phyloP scores from a whole-genome alignment of 2,329 filamentous ascomycete genomes.

The Ophiocordyceps unilateralis region DNA sequence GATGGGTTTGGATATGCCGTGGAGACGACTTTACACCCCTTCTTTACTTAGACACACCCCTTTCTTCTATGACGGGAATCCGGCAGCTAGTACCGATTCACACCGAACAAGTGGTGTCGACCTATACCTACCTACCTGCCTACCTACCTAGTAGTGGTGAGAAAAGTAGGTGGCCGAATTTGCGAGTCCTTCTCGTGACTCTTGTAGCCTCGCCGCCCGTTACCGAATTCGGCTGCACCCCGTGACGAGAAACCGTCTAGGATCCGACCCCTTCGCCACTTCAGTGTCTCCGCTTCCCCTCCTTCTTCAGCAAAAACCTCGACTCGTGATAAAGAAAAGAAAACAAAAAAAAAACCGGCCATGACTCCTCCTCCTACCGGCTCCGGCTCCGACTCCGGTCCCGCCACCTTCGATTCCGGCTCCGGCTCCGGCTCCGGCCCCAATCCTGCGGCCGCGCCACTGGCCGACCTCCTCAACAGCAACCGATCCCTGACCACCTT shows the following conservation, averaged over 20 bases:
- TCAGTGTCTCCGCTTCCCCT: background rate
- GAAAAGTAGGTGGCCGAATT: too few relatives aligned
- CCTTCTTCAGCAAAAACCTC: too few relatives aligned
- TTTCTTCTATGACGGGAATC: too few relatives aligned
- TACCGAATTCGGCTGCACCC: background rate
- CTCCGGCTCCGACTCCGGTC: background rate
- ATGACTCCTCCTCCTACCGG: background rate
- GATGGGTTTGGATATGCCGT: too few relatives aligned
- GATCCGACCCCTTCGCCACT: background rate
- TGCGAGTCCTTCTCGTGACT: background rate
- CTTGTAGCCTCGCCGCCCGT: background rate
- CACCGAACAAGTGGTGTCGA: too few relatives aligned
- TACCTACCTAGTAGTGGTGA: too few relatives aligned
- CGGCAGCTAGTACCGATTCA: too few relatives aligned
- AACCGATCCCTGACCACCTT: conserved; percentile 72
- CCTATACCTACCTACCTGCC: too few relatives aligned
- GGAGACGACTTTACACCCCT: too few relatives aligned
- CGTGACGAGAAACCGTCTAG: too few relatives aligned
- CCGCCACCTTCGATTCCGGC: conserved; percentile 3
- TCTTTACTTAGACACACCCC: too few relatives aligned
- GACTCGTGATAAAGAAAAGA: too few relatives aligned
- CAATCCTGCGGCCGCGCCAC: conserved; percentile 36
- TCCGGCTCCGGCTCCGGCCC: conserved; percentile 6
- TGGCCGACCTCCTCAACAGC: conserved; percentile 72
- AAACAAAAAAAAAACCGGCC: background rate